A percentile compares a stretch with the other conserved stretches of the same genome.
These are phyloP conservation scores for Fusarium sp. DNA, from an alignment of 2,329 filamentous ascomycete species.

Conservation along the genomic window DNA sequence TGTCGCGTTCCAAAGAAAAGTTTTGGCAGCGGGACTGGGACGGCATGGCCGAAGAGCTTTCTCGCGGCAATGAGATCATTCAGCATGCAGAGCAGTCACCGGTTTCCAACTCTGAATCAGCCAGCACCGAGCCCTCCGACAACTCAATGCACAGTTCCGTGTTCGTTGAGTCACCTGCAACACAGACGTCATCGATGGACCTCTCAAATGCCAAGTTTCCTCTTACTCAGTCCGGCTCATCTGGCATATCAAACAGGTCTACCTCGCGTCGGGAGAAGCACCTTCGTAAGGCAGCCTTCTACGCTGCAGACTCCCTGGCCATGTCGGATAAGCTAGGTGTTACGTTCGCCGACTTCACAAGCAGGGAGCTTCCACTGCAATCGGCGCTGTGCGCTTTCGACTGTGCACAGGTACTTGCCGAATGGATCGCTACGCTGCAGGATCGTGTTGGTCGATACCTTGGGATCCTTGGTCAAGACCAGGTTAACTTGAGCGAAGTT, in stretches of 20 bases:
- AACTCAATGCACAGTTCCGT: constrained; percentile 63
- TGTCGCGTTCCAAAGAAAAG: constrained; percentile 92
- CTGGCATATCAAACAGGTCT: constrained; percentile 55
- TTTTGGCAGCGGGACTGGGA: constrained; percentile 97
- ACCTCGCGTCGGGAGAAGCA: constrained; percentile 86
- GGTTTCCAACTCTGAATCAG: constrained; percentile 63
- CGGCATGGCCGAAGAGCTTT: constrained; percentile 89
- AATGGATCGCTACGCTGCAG: constrained; percentile 95
- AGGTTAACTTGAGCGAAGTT: constrained; percentile 84
- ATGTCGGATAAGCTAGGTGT: constrained; percentile 91
- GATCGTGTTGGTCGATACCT: constrained; percentile 93
- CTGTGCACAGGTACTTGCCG: constrained; percentile 92
- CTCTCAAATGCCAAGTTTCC: constrained; percentile 59
- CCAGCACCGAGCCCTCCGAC: constrained; percentile 62
- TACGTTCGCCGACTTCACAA: constrained; percentile 87
- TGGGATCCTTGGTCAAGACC: constrained; percentile 87
- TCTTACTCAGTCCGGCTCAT: constrained; percentile 45
- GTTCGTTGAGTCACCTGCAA: constrained; percentile 67
- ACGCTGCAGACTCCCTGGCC: constrained; percentile 90
- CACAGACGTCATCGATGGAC: constrained; percentile 66
- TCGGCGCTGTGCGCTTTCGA: constrained; percentile 94
- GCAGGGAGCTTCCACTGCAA: constrained; percentile 89
- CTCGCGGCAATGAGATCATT: constrained; percentile 81
- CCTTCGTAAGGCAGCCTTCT: constrained; percentile 93
- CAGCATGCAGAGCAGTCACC: constrained; percentile 80